These are phyloP conservation scores for Polyplosphaeria fusca DNA, from an alignment of 495 filamentous ascomycete genomes.

Conservation along the genomic window DNA sequence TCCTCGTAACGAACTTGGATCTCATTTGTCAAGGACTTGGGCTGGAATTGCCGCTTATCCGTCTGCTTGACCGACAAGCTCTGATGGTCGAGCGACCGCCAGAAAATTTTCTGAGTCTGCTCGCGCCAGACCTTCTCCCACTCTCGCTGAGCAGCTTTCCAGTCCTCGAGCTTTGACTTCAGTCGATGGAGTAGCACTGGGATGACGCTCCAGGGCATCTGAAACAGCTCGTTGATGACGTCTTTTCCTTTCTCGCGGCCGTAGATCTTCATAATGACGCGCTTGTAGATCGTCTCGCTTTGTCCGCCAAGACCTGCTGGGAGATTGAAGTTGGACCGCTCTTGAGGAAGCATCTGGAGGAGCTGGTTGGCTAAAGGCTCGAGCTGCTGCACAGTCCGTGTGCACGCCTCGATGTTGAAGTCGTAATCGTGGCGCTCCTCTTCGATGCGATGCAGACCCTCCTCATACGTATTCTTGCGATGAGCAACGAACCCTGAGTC, in stretches of 20 bases:
- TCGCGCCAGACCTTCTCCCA: constrained; percentile 99
- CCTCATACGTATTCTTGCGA: constrained; percentile 90
- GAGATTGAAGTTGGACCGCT: constrained; percentile 69
- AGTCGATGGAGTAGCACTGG: constrained; percentile 81
- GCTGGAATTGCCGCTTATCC: constrained; percentile 86
- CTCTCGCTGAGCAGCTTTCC: constrained; percentile 92
- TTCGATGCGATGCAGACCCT: constrained; percentile 90
- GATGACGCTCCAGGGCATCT: constrained; percentile 73
- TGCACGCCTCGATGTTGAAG: constrained; percentile 92
- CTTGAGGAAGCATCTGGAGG: constrained; percentile 64
- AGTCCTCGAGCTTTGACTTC: constrained; percentile 93
- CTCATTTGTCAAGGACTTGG: constrained; percentile 79
- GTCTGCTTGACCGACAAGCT: constrained; percentile 75
- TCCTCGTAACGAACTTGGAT: constrained; percentile 87
- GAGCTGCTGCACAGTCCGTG: constrained; percentile 87
- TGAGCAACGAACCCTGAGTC: constrained; percentile 98
- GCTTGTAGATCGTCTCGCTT: constrained; percentile 92
- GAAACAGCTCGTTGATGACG: constrained; percentile 79
- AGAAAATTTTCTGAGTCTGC: constrained; percentile 87
- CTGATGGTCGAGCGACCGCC: constrained; percentile 94
- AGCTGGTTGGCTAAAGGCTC: constrained; percentile 91
- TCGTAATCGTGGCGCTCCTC: constrained; percentile 99
- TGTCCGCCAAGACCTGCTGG: constrained; percentile 83
- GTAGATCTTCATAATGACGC: constrained; percentile 98
- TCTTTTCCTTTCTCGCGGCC: constrained; percentile 75